These are phyloP conservation scores for Xerocomellus amylosporus DNA, from an alignment of 768 basidiomycete species.

Conservation along the genomic window DNA sequence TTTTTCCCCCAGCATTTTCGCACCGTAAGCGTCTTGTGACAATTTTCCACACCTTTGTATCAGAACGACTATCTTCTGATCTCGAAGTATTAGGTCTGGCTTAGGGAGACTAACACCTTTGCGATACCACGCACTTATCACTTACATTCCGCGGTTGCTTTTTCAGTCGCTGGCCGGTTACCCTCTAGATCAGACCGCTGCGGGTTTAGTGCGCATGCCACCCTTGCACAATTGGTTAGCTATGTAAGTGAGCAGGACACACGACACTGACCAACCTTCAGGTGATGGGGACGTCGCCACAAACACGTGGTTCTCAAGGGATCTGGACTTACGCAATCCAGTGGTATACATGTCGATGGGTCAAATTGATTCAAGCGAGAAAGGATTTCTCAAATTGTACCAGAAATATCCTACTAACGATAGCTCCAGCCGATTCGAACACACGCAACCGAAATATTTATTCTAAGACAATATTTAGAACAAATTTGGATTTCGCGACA, in stretches of 20 bases:
- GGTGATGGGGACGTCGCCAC: not conserved
- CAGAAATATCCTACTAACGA: too few species aligned
- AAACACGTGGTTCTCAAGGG: not conserved
- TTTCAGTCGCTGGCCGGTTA: not conserved
- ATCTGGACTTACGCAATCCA: not conserved
- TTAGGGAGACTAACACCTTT: not conserved
- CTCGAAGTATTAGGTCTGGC: too few species aligned
- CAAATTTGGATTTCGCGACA: not conserved
- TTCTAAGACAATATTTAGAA: not conserved
- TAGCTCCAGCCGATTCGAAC: not conserved
- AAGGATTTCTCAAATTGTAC: too few species aligned
- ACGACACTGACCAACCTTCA: not conserved
- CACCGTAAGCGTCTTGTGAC: slow-evolving; percentile 2
- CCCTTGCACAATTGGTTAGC: not conserved
- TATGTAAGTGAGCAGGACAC: slow-evolving; percentile 4
- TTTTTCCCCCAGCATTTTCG: slow-evolving; percentile 4
- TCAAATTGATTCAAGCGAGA: not conserved
- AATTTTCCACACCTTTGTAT: not conserved
- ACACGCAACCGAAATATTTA: not conserved
- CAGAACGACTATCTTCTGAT: too few species aligned
- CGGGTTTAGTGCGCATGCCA: not conserved
- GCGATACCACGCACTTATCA: not conserved
- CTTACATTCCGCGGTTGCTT: not conserved
- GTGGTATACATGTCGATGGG: not conserved
- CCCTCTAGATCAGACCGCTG: not conserved